A percentile compares a stretch with the other conserved stretches of the same genome.
These are phyloP conservation scores for Schoenoplectus tabernaemontani DNA, from an alignment of 202 grass and related monocot genomes.

Conservation along the genomic window DNA sequence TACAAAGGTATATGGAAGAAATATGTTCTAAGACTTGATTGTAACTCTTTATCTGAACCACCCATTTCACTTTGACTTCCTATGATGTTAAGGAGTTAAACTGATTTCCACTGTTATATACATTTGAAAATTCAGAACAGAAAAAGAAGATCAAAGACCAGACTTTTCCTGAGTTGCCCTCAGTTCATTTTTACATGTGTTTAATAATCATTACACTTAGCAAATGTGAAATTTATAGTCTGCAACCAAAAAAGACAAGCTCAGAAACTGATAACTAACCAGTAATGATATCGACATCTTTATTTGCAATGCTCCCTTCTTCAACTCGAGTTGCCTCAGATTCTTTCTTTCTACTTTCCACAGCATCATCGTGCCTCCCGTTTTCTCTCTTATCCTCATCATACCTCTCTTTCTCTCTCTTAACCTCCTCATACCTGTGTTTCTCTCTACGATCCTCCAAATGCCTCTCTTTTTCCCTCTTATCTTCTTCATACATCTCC, in stretches of 20 bases:
- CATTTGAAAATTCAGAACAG: background rate
- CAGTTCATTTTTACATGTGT: background rate
- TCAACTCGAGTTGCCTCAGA: constrained; percentile 33
- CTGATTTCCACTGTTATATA: background rate
- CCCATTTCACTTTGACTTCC: too few relatives aligned
- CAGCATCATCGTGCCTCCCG: constrained; percentile 30
- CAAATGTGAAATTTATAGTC: background rate
- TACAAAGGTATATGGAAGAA: too few relatives aligned
- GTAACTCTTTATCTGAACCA: too few relatives aligned
- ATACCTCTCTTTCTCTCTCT: constrained; percentile 41
- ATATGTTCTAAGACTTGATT: too few relatives aligned
- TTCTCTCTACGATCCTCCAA: constrained; percentile 33
- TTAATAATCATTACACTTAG: background rate
- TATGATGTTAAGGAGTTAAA: too few relatives aligned
- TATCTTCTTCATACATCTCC: constrained; percentile 36
- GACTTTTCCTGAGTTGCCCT: background rate
- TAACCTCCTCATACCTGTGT: constrained; percentile 37
- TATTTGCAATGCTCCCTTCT: constrained; percentile 21
- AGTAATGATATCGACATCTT: constrained; percentile 21
- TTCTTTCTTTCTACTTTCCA: constrained; percentile 34
- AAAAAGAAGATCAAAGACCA: background rate
- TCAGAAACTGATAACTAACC: constrained; percentile 12
- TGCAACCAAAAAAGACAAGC: background rate
- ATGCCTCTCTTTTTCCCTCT: constrained; percentile 38
- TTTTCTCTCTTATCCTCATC: too few relatives aligned